These are phyloP conservation scores for Venturia effusa DNA, from an alignment of 2,329 filamentous ascomycete genomes.

Conservation along the genomic window DNA sequence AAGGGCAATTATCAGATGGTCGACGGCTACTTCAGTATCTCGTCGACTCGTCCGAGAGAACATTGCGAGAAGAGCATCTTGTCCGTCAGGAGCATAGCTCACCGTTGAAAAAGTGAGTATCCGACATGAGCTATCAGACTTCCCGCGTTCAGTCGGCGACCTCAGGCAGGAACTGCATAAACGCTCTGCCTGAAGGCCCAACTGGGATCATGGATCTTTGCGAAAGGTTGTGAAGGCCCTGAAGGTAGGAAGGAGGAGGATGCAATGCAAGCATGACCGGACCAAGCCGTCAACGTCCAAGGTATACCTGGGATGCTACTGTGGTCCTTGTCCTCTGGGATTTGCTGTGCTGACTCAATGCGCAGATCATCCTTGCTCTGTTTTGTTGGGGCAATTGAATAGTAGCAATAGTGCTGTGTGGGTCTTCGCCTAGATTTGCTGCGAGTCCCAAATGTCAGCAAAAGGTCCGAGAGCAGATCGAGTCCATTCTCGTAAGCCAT, in stretches of 20 bases:
- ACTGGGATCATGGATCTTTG: conserved; percentile 38
- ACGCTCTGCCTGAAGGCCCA: conserved; percentile 25
- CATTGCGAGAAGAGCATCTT: conserved; percentile 19
- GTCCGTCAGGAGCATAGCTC: neutral
- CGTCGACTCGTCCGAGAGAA: neutral
- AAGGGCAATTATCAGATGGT: neutral
- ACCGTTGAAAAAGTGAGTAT: neutral
- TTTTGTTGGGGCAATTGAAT: conserved; percentile 48
- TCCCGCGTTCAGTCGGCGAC: conserved; percentile 27
- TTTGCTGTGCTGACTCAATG: neutral
- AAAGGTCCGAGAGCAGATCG: conserved; percentile 37
- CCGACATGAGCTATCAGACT: conserved; percentile 13
- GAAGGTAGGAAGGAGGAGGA: conserved; percentile 36
- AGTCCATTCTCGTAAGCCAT: conserved; percentile 33
- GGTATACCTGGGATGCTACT: conserved; percentile 30
- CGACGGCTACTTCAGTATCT: neutral
- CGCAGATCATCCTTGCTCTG: conserved; percentile 39
- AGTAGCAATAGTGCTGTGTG: conserved; percentile 44
- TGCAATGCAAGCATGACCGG: conserved; percentile 42
- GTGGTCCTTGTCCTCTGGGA: neutral
- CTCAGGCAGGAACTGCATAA: conserved; percentile 30
- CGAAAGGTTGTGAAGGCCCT: conserved; percentile 39
- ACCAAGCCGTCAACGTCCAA: conserved; percentile 36
- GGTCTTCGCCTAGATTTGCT: conserved; percentile 27
- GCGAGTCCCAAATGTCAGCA: conserved; percentile 33